Conservation (phyloP, 352 stramenopile species). For the Pythium phragmiticola region DNA sequence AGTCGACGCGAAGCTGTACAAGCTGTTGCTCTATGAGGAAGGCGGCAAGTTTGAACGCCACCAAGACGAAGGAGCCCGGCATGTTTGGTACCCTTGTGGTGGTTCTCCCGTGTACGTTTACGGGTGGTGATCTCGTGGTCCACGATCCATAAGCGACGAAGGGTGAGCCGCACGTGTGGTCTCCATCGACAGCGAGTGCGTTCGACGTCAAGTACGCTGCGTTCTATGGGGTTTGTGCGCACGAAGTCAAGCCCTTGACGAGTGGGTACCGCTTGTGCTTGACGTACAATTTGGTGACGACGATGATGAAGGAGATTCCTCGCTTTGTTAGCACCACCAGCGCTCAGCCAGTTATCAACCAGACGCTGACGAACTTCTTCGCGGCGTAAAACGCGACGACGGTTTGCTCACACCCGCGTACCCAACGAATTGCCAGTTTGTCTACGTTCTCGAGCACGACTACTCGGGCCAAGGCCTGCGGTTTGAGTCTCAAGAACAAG, state of each 20-base stretch:
- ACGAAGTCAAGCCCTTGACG: slow-evolving; percentile 24
- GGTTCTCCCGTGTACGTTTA: slow-evolving; percentile 32
- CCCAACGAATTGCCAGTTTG: slow-evolving; percentile 11
- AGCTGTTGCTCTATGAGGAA: slow-evolving; percentile 42
- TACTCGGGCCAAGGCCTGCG: slow-evolving; percentile 16
- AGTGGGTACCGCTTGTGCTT: slow-evolving; percentile 22
- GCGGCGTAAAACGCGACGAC: background rate
- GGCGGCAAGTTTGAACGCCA: slow-evolving; percentile 43
- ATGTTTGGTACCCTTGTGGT: slow-evolving; percentile 56
- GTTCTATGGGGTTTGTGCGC: slow-evolving; percentile 28
- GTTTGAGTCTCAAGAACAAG: slow-evolving; percentile 26
- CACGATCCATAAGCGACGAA: background rate
- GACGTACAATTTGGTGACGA: slow-evolving; percentile 26
- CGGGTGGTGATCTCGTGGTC: slow-evolving; percentile 25
- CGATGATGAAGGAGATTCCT: slow-evolving; percentile 7
- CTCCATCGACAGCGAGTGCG: slow-evolving; percentile 1
- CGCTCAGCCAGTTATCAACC: slow-evolving; percentile 1
- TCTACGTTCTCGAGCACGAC: slow-evolving; percentile 27
- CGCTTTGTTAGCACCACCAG: slow-evolving; percentile 10
- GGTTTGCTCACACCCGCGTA: too few relatives aligned
- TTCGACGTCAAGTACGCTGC: slow-evolving; percentile 27
- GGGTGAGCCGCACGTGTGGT: slow-evolving; percentile 14
- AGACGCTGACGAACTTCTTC: slow-evolving; percentile 14
- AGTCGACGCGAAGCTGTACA: slow-evolving; percentile 31
- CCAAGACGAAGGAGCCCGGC: slow-evolving; percentile 44